Percentiles rank a stretch among this genome's conserved stretches.
Conservation (phyloP, 148 eudicot genomes). For the Diospyros lotus region DNA sequence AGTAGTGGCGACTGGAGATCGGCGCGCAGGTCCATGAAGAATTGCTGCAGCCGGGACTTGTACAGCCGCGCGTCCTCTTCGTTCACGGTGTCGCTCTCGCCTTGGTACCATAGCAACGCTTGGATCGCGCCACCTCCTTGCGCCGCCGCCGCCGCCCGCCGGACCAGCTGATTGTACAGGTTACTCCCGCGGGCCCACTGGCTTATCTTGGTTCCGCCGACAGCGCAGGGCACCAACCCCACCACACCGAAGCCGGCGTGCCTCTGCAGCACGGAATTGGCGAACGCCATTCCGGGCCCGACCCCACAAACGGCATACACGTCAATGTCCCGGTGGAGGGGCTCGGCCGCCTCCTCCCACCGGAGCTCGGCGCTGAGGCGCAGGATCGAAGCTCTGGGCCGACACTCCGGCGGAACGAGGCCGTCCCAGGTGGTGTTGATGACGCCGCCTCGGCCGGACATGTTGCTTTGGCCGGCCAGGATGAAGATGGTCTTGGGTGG, state of each 20-base stretch:
- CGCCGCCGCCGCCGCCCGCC: conserved; percentile 25
- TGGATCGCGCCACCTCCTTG: conserved; percentile 23
- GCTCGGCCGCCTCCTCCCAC: conserved; percentile 41
- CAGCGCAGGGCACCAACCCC: conserved; percentile 46
- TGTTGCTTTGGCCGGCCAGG: conserved; percentile 50
- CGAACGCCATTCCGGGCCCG: conserved; percentile 47
- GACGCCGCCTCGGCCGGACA: conserved; percentile 50
- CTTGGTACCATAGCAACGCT: conserved; percentile 49
- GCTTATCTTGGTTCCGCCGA: conserved; percentile 37
- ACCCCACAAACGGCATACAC: conserved; percentile 28
- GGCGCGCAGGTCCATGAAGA: conserved; percentile 22
- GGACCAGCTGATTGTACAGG: conserved; percentile 24
- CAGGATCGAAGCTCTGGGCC: conserved; percentile 16
- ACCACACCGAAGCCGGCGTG: conserved; percentile 14
- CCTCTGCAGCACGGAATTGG: conserved; percentile 7
- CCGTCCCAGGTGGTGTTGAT: conserved; percentile 31
- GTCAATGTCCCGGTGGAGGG: conserved; percentile 42
- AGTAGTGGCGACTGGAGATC: conserved; percentile 28
- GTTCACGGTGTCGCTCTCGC: conserved; percentile 33
- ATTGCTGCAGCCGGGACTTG: conserved; percentile 17
- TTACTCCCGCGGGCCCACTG: conserved; percentile 27
- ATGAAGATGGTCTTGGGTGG: conserved; percentile 22
- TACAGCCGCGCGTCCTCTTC: conserved; percentile 23
- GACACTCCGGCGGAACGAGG: conserved; percentile 22
- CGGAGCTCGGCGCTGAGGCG: conserved; percentile 16